Conservation (phyloP, 192 early-diverging fungal genomes). For the Spinellus fusiger region DNA sequence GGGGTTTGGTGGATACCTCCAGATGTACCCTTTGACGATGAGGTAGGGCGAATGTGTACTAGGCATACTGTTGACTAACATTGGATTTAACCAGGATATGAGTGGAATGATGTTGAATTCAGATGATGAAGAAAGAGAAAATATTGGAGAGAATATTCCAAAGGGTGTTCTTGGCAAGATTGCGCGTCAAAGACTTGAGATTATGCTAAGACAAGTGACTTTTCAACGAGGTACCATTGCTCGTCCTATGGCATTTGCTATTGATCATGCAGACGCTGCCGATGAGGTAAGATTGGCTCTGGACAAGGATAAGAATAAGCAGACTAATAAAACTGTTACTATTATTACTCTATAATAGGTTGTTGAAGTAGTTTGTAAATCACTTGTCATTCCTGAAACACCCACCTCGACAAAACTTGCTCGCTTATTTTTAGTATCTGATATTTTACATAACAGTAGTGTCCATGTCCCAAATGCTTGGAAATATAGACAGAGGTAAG, state of each 20-base stretch:
- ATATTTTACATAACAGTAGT: conserved; percentile 85
- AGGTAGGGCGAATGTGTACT: conserved; percentile 30
- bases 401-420: conserved; percentile 61
- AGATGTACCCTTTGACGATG: conserved; percentile 58
- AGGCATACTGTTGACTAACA: conserved; percentile 38
- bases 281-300: conserved; percentile 46
- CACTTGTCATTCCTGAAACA: conserved; percentile 51
- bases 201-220: conserved; percentile 36
- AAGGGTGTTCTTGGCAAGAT: conserved; percentile 46
- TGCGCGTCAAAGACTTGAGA: conserved; percentile 39
- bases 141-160: conserved; percentile 33
- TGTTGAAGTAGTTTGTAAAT: conserved; percentile 55
- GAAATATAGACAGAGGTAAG: conserved; percentile 65
- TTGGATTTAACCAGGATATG: conserved; percentile 16
- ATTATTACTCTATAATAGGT: conserved; percentile 34
- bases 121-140: conserved; percentile 50
- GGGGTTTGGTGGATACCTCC: conserved; percentile 88
- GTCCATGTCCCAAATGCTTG: conserved; percentile 80
- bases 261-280: conserved; percentile 78
- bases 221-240: conserved; percentile 58
- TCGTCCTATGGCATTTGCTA: conserved; percentile 73
- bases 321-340: not conserved
- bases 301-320: not conserved
- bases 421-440: conserved; percentile 78
- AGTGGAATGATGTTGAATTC: conserved; percentile 29